These are phyloP conservation scores for Naganishia kalamii DNA, from an alignment of 768 basidiomycete species.

Conservation along the genomic window DNA sequence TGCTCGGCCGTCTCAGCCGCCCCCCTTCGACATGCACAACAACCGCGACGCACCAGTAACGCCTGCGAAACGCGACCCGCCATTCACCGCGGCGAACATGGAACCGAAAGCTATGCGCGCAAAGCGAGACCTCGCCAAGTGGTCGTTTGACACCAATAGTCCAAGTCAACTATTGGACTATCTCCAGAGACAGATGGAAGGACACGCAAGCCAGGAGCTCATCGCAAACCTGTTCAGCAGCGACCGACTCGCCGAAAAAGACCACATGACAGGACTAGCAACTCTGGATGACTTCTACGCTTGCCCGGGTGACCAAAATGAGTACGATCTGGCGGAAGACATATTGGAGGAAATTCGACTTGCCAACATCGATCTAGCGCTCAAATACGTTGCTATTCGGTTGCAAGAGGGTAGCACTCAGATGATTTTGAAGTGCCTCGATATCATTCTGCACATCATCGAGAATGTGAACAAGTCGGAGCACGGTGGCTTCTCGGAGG, in stretches of 20 bases:
- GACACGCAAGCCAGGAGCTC: conserved; percentile 68
- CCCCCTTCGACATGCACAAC: conserved; percentile 51
- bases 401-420: conserved; percentile 52
- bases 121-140: conserved; percentile 66
- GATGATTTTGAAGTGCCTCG: conserved; percentile 59
- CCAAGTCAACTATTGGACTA: conserved; percentile 80
- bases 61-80: background rate
- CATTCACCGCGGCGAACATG: conserved; percentile 18
- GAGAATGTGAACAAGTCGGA: conserved; percentile 68
- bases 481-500: conserved; percentile 62
- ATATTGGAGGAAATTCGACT: conserved; percentile 62
- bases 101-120: conserved; percentile 62
- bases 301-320: conserved; percentile 55
- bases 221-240: conserved; percentile 78
- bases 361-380: conserved; percentile 79
- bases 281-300: conserved; percentile 70
- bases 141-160: conserved; percentile 80
- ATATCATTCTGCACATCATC: conserved; percentile 72
- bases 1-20: conserved; percentile 47
- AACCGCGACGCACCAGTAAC: background rate
- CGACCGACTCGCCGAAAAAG: conserved; percentile 91
- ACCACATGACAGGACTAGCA: conserved; percentile 71
- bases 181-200: conserved; percentile 86
- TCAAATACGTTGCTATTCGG: conserved; percentile 90
- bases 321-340: conserved; percentile 50